Conservation (phyloP, 208 protist species). For the Balamuthia mandrillaris region DNA sequence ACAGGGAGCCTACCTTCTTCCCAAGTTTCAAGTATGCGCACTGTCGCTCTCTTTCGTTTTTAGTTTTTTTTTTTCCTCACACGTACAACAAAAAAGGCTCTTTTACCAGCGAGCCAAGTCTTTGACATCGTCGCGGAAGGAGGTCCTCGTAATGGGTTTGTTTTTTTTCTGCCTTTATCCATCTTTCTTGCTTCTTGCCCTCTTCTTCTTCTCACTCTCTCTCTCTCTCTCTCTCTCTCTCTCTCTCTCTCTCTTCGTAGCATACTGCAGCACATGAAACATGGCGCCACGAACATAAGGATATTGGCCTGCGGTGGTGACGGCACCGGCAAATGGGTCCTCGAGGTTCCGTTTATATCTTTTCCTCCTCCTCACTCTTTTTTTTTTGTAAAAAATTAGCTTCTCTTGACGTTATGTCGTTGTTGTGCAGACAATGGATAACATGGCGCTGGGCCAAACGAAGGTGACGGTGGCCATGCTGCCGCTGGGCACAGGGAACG, state of each 20-base stretch:
- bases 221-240: too few relatives aligned
- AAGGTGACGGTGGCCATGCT: neutral
- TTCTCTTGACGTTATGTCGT: too few relatives aligned
- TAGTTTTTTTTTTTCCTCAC: neutral
- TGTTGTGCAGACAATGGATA: neutral
- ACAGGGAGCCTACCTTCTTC: neutral
- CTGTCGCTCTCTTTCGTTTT: neutral
- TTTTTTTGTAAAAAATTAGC: too few relatives aligned
- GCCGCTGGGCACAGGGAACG: constrained; percentile 10
- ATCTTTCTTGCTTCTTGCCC: neutral
- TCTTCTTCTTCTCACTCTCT: neutral
- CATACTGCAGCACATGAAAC: constrained; percentile 12
- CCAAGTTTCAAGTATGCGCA: constrained; percentile 24
- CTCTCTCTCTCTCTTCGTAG: too few relatives aligned
- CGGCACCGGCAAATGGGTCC: constrained; percentile 33
- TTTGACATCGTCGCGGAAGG: constrained; percentile 3
- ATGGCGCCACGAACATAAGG: neutral
- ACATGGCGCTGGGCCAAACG: constrained; percentile 1
- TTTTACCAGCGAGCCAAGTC: constrained; percentile 13
- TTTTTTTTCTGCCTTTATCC: neutral
- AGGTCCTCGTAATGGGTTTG: neutral
- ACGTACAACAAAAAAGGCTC: neutral
- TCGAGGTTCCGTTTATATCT: too few relatives aligned
- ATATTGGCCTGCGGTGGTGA: constrained; percentile 31
- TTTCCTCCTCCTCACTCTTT: too few relatives aligned